Base-by-base conservation (phyloP, 768 basidiomycete species). In the Baorangia bicolor region DNA sequence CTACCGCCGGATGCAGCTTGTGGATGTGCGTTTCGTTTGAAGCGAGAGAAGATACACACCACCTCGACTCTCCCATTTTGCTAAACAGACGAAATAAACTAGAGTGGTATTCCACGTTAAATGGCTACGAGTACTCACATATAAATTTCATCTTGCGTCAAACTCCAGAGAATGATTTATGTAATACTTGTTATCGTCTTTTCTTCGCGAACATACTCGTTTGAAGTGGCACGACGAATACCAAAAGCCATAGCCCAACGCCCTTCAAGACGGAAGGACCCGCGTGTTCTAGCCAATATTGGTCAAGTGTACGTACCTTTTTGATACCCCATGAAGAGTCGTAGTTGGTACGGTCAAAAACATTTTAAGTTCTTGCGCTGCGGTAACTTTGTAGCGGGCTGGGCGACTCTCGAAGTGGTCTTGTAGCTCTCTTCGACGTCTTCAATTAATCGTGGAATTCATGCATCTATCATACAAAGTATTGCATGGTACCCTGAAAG, bases 401-500 rank as follows among this genome's bases (percentile, higher is more conserved):
- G 25, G 16, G n/a, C 12, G 27, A 20, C 10, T 14, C 14, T 10
- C 4, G 14, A 43, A 23, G 39, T 18, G 35, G 23, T 14, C 16
- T 10, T 0, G 14, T 13, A 9, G 20, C n/a, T 21, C 35, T 21
- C 20, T 30, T 51, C 14, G 33, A 40, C 20, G 44, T 49, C 39
- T 44, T 42, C 38, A 28, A 35, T 31, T 18, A 25, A 53, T 49
- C 47, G 30, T 57, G 25, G 38, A 8, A 53, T 54, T 60, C 31
- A 25, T 50, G 21, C 51, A 39, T 48, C 38, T 53, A 64, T 72
- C 50, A 74, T 68, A 74, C 74, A 68, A 74, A 74, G 58, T 74
- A 74, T 39, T 73, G 73, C 73, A 74, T 75, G 9, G 65, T 62
- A 56, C 72, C 74, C 74, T 74, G 35, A 23, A 41, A 43, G 40